Conservation (phyloP, 2,329 filamentous ascomycete species). For the Cladophialophora chaetospira region DNA sequence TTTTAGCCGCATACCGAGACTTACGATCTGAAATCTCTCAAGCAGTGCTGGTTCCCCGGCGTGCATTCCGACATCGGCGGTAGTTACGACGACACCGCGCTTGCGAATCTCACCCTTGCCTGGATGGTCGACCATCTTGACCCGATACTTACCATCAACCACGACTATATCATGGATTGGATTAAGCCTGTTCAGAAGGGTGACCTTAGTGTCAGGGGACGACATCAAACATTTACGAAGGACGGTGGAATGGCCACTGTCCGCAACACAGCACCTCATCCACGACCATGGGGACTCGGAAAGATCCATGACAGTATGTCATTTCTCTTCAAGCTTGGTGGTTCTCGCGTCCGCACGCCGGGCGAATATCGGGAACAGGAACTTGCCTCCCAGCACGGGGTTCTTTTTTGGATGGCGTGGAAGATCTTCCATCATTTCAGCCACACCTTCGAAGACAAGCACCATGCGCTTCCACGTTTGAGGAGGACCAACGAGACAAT, state of each 20-base stretch:
- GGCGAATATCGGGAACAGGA: conserved; percentile 32
- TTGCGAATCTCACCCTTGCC: conserved; percentile 52
- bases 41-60: conserved; percentile 53
- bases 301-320: conserved; percentile 34
- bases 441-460: not conserved
- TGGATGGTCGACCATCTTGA: conserved; percentile 54
- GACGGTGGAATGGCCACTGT: conserved; percentile 17
- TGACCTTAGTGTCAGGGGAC: not conserved
- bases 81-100: conserved; percentile 50
- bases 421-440: conserved; percentile 9
- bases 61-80: conserved; percentile 53
- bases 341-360: conserved; percentile 31
- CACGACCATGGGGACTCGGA: conserved; percentile 32
- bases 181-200: conserved; percentile 19
- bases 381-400: conserved; percentile 24
- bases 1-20: conserved; percentile 35
- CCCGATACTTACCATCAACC: conserved; percentile 31
- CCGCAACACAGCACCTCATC: conserved; percentile 15
- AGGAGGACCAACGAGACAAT: conserved; percentile 58
- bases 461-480: conserved; percentile 36
- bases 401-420: conserved; percentile 26
- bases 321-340: conserved; percentile 29
- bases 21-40: conserved; percentile 37
- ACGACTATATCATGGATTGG: conserved; percentile 29
- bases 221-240: conserved; percentile 13